Conservation (phyloP, 495 filamentous ascomycete genomes). For the Poronia punctata region DNA sequence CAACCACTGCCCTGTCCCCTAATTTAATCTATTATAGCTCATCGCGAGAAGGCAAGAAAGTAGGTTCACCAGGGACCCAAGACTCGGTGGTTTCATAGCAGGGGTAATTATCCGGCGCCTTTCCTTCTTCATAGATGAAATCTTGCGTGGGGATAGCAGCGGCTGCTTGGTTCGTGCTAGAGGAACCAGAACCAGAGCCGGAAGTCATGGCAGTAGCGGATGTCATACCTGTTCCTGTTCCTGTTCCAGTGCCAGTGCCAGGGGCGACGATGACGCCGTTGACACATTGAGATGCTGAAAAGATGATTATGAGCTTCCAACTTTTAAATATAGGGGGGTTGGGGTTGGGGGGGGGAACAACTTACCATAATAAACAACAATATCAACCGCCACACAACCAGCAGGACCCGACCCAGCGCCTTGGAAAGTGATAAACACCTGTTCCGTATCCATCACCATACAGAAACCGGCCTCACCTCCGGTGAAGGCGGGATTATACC, state of each 20-base stretch:
- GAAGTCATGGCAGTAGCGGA: too few relatives aligned
- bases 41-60: neutral
- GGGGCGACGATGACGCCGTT: neutral
- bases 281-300: neutral
- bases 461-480: conserved; percentile 11
- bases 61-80: neutral
- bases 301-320: neutral
- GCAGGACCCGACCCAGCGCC: conserved; percentile 5
- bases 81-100: neutral
- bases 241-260: neutral
- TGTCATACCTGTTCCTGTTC: neutral
- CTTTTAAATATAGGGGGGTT: too few relatives aligned
- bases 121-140: neutral
- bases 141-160: neutral
- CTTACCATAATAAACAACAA: conserved; percentile 1
- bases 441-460: neutral
- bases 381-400: conserved; percentile 9
- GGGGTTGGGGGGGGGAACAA: neutral
- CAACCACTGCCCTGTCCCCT: too few relatives aligned
- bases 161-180: neutral
- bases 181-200: neutral
- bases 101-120: neutral
- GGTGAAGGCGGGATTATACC: conserved; percentile 11
- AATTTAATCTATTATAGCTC: conserved; percentile 3
- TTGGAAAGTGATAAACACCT: conserved; percentile 12